phyloP scores from a whole-genome alignment of 768 basidiomycete genomes.

The Phylloporus arenicola region DNA sequence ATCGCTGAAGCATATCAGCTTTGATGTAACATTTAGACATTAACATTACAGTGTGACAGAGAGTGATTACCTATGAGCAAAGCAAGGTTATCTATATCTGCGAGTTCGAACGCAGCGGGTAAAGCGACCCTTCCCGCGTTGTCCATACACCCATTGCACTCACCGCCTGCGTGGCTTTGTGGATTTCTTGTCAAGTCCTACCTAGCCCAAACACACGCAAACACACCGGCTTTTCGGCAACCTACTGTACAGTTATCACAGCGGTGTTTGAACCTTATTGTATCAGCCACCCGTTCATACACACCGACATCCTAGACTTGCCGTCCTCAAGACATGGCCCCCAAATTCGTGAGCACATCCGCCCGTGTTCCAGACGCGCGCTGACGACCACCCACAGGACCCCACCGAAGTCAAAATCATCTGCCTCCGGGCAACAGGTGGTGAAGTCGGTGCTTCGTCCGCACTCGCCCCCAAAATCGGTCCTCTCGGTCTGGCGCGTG shows the following conservation, averaged over 20 bases:
- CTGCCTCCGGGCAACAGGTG: slow-evolving; percentile 96
- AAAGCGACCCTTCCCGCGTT: slow-evolving; percentile 70
- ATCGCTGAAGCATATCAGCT: slow-evolving; percentile 95
- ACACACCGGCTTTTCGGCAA: slow-evolving; percentile 25
- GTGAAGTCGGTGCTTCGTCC: slow-evolving; percentile 98
- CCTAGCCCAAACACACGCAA: slow-evolving; percentile 34
- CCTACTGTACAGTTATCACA: slow-evolving; percentile 53
- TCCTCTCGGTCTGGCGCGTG: slow-evolving; percentile 94
- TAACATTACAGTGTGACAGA: slow-evolving; percentile 18
- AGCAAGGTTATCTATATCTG: slow-evolving; percentile 76
- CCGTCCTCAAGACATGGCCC: slow-evolving; percentile 53
- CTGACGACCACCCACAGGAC: slow-evolving; percentile 53
- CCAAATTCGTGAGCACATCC: slow-evolving; percentile 58
- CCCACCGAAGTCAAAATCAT: slow-evolving; percentile 98
- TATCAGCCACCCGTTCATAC: slow-evolving; percentile 18
- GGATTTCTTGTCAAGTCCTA: slow-evolving; percentile 6
- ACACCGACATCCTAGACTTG: neutral
- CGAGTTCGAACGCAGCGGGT: slow-evolving; percentile 80
- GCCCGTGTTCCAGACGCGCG: neutral
- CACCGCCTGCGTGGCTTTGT: slow-evolving; percentile 27
- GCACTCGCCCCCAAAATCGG: slow-evolving; percentile 99
- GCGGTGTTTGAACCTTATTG: slow-evolving; percentile 54
- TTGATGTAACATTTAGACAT: slow-evolving; percentile 21
- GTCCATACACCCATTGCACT: slow-evolving; percentile 80
- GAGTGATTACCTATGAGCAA: slow-evolving; percentile 74